These are phyloP conservation scores for Pyricularia grisea DNA, from an alignment of 2,329 filamentous ascomycete species.

Conservation along the genomic window DNA sequence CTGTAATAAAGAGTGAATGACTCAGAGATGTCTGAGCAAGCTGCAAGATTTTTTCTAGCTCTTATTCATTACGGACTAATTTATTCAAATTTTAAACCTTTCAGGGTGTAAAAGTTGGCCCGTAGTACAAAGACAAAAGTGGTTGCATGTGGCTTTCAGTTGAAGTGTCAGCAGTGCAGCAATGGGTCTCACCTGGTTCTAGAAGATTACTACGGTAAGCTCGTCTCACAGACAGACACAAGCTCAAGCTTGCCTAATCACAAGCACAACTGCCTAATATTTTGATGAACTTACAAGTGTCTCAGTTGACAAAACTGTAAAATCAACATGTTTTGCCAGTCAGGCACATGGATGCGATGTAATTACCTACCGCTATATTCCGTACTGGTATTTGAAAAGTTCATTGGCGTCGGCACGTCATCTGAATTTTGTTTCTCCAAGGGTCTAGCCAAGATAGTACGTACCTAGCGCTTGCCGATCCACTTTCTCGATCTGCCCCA, in stretches of 20 bases:
- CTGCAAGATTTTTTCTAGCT: neutral
- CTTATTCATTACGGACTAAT: neutral
- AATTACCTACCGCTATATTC: neutral
- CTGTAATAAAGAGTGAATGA: neutral
- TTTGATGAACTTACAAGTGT: neutral
- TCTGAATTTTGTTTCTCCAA: neutral
- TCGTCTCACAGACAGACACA: neutral
- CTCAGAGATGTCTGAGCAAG: neutral
- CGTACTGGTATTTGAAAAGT: neutral
- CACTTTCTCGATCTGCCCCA: neutral
- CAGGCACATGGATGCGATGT: neutral
- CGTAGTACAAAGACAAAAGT: neutral
- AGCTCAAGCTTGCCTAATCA: neutral
- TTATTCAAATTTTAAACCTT: neutral
- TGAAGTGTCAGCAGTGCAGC: neutral
- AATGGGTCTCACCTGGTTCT: neutral
- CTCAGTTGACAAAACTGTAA: too few species aligned
- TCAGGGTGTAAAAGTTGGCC: neutral
- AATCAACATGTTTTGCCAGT: neutral
- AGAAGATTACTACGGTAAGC: neutral
- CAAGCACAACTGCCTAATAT: neutral
- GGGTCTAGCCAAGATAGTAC: conserved; percentile 1
- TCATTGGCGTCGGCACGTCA: conserved; percentile 1
- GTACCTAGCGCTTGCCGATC: neutral
- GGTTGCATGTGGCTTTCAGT: neutral